Percentiles rank a stretch among this genome's conserved stretches.
phyloP scores from a whole-genome alignment of 73 alveolate species.

The Paramecium biaurelia region DNA sequence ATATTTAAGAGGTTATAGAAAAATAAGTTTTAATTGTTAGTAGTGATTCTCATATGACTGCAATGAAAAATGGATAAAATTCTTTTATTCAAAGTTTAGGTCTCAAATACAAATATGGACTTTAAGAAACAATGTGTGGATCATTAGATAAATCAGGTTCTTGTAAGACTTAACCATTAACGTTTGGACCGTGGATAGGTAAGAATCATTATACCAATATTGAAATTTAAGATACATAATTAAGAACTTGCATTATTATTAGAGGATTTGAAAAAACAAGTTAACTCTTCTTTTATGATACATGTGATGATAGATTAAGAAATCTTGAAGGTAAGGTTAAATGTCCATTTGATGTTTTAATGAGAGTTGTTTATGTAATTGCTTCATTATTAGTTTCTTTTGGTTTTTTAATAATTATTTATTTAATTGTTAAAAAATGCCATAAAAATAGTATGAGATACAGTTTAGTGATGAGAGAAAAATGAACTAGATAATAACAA shows the following conservation, averaged over 20 bases:
- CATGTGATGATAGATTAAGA: not conserved
- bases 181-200: constrained; percentile 40
- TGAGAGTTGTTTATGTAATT: not conserved
- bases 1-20: not conserved
- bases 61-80: not conserved
- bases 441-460: not conserved
- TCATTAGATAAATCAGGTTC: constrained; percentile 27
- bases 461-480: not conserved
- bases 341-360: not conserved
- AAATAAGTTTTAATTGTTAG: not conserved
- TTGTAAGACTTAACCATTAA: not conserved
- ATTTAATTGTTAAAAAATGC: not conserved
- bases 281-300: not conserved
- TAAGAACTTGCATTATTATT: not conserved
- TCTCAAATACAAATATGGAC: not conserved
- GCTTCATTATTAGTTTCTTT: not conserved
- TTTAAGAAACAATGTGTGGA: not conserved
- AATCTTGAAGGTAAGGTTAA: not conserved
- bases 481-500: not conserved
- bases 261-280: not conserved
- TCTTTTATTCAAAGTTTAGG: not conserved
- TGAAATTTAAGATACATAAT: not conserved
- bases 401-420: not conserved
- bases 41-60: constrained; percentile 47
- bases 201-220: not conserved